Percentiles rank a stretch among this genome's conserved stretches.
These are phyloP conservation scores for Pharus latifolius DNA, from an alignment of 176 grass and related monocot species.

Conservation along the genomic window DNA sequence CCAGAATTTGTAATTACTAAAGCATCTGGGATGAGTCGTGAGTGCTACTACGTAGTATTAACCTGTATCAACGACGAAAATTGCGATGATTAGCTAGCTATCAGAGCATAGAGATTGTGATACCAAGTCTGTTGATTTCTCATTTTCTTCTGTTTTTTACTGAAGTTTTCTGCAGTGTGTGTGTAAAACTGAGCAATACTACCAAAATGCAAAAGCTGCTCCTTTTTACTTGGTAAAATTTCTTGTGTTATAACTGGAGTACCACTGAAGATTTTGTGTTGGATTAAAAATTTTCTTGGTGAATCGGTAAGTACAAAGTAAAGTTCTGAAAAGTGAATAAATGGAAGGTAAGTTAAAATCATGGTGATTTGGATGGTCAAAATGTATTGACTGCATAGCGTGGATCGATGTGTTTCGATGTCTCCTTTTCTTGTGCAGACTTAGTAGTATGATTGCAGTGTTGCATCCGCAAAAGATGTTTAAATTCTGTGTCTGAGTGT, in stretches of 20 bases:
- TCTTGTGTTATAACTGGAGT: background rate
- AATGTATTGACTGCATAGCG: slow-evolving; percentile 3
- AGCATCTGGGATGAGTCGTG: slow-evolving; percentile 5
- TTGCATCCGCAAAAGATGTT: slow-evolving; percentile 14
- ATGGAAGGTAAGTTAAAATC: background rate
- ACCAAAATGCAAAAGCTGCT: background rate
- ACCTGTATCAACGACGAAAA: background rate
- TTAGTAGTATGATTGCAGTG: slow-evolving; percentile 1
- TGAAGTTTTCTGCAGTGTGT: slow-evolving; percentile 8
- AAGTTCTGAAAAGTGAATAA: slow-evolving; percentile 2
- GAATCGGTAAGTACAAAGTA: slow-evolving; percentile 3
- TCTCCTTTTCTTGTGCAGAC: slow-evolving; percentile 16
- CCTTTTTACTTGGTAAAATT: background rate
- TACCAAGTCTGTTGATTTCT: slow-evolving; percentile 12
- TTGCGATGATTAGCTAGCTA: background rate
- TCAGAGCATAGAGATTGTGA: background rate
- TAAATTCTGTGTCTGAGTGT: slow-evolving; percentile 6
- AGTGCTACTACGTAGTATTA: slow-evolving; percentile 6
- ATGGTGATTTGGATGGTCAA: background rate
- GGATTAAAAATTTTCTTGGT: background rate
- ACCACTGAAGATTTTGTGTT: too few relatives aligned
- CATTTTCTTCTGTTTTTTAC: slow-evolving; percentile 2
- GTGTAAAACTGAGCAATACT: slow-evolving; percentile 14
- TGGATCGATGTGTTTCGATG: slow-evolving; percentile 18
- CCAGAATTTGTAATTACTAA: slow-evolving; percentile 48